phyloP scores from a whole-genome alignment of 2,329 filamentous ascomycete species.

The Malbranchea zuffiana region DNA sequence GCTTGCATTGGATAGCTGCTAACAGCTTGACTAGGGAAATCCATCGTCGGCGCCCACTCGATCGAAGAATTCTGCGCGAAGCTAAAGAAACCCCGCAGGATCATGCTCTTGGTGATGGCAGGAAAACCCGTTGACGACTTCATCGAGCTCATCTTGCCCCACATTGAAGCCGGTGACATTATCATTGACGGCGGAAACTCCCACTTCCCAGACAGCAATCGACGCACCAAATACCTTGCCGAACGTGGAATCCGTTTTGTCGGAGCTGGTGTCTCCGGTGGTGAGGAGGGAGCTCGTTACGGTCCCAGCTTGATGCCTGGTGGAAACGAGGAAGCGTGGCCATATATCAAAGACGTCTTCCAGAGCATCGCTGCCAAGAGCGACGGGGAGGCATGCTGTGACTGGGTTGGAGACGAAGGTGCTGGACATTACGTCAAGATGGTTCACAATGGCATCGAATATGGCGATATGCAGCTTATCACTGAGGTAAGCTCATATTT shows the following conservation, averaged over 20 bases:
- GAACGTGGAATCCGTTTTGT: constrained; percentile 89
- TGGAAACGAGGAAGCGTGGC: constrained; percentile 97
- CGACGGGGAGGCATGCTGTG: constrained; percentile 93
- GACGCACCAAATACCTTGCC: constrained; percentile 78
- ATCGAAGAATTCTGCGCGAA: constrained; percentile 91
- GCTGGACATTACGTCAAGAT: constrained; percentile 99
- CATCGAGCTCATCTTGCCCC: constrained; percentile 86
- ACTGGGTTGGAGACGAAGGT: constrained; percentile 99
- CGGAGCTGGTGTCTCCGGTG: constrained; percentile 93
- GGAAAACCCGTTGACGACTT: constrained; percentile 97
- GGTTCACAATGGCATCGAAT: constrained; percentile 99
- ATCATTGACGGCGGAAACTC: constrained; percentile 99
- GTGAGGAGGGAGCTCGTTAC: constrained; percentile 97
- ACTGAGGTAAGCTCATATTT: constrained; percentile 64
- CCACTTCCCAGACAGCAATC: constrained; percentile 98
- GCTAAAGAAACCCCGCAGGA: constrained; percentile 90
- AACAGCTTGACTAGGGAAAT: constrained; percentile 56
- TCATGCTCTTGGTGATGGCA: constrained; percentile 99
- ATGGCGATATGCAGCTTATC: constrained; percentile 99
- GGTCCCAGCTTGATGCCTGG: constrained; percentile 97
- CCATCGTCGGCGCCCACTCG: constrained; percentile 84
- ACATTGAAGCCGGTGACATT: constrained; percentile 80
- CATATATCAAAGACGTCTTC: constrained; percentile 97
- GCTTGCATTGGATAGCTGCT: constrained; percentile 19
- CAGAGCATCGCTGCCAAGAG: constrained; percentile 96